phyloP scores from a whole-genome alignment of 345 rosid genomes.

The Gossypium arboreum region DNA sequence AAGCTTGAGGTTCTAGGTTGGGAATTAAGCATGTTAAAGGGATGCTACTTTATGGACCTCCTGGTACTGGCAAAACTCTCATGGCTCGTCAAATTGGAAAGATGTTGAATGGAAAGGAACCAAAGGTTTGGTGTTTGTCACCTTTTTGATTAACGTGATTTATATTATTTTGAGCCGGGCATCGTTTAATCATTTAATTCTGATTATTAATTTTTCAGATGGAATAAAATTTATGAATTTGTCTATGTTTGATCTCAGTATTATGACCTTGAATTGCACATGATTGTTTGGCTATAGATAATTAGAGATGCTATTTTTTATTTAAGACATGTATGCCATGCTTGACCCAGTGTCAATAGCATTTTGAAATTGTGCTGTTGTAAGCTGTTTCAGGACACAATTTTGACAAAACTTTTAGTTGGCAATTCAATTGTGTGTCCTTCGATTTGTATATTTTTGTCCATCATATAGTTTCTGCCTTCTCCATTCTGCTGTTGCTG shows the following conservation, averaged over 20 bases:
- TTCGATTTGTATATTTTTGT: background rate
- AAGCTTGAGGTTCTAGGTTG: slow-evolving; percentile 56
- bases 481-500: background rate
- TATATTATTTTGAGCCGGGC: background rate
- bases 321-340: background rate
- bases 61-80: slow-evolving; percentile 97
- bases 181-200: slow-evolving; percentile 10
- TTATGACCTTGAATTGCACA: background rate
- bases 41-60: slow-evolving; percentile 96
- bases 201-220: background rate
- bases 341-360: background rate
- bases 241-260: background rate
- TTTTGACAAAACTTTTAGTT: background rate
- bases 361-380: background rate
- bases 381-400: background rate
- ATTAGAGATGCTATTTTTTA: background rate
- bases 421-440: background rate
- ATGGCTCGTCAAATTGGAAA: slow-evolving; percentile 99
- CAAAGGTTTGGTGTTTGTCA: slow-evolving; percentile 61
- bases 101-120: slow-evolving; percentile 96
- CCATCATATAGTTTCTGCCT: background rate
- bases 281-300: background rate
- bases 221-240: background rate
- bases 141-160: background rate
- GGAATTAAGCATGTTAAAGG: slow-evolving; percentile 99